Evolutionary conservation across 75 land plant genomes (phyloP).

Genomic region (Cupressus sempervirens): DNA sequence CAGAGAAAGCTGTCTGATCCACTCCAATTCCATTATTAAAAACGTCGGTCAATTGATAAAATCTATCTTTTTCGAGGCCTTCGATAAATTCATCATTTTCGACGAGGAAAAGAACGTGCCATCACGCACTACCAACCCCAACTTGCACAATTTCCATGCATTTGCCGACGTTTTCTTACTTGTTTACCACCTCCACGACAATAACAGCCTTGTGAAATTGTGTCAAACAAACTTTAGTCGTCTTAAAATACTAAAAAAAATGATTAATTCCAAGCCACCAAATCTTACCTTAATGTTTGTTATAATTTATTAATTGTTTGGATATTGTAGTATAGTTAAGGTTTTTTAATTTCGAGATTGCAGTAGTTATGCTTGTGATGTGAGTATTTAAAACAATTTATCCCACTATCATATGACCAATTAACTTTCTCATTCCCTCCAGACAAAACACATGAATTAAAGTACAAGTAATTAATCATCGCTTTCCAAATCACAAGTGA

Average conservation of each 20-base stretch:
- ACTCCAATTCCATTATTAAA: no score
- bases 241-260: no score
- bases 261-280: not conserved
- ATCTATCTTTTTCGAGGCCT: not conserved
- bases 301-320: not conserved
- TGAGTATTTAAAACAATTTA: not conserved
- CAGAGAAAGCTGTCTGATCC: no score
- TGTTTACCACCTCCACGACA: not conserved
- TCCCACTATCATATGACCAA: not conserved
- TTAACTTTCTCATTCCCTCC: not conserved
- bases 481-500: not conserved
- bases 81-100: not conserved
- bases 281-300: no score
- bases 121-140: not conserved
- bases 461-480: not conserved
- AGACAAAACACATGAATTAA: not conserved
- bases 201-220: not conserved
- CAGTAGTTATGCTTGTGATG: slow-evolving; percentile 3
- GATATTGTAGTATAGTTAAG: not conserved
- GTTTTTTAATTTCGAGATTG: not conserved
- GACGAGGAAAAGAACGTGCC: not conserved
- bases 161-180: not conserved
- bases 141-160: not conserved
- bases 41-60: not conserved
- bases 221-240: not conserved